A percentile compares a stretch with the other conserved stretches of the same genome.
These are phyloP conservation scores for Phlyctochytrium bullatum DNA, from an alignment of 192 early-diverging fungal species.

Conservation along the genomic window DNA sequence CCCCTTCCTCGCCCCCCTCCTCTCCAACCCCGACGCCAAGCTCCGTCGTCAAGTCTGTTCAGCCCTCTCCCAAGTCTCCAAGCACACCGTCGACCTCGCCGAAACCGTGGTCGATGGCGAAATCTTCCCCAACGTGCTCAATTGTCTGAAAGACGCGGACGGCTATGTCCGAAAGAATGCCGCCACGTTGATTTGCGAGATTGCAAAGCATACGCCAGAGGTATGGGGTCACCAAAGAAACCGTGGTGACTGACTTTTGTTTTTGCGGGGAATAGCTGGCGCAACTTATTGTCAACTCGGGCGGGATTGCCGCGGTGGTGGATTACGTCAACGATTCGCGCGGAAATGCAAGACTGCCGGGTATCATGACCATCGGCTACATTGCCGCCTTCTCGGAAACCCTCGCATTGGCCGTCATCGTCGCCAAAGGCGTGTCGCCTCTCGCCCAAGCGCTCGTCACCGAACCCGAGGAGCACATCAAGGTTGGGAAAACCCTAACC, in stretches of 20 bases:
- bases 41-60: constrained; percentile 54
- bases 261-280: constrained; percentile 49
- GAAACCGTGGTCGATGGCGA: constrained; percentile 60
- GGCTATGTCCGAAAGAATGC: constrained; percentile 52
- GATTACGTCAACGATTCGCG: constrained; percentile 52
- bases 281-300: constrained; percentile 59
- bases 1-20: constrained; percentile 46
- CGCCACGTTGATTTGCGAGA: constrained; percentile 55
- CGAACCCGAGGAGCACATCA: constrained; percentile 54
- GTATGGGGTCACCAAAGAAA: no score
- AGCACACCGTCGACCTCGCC: constrained; percentile 58
- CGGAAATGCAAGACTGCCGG: constrained; percentile 55
- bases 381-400: constrained; percentile 61
- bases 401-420: constrained; percentile 52
- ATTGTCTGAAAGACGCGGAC: constrained; percentile 52
- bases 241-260: no score
- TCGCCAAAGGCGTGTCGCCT: constrained; percentile 54
- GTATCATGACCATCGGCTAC: constrained; percentile 60
- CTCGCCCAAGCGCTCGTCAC: constrained; percentile 44
- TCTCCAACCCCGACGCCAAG: constrained; percentile 54
- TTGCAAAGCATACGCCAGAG: constrained; percentile 61
- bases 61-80: constrained; percentile 54
- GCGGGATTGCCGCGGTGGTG: constrained; percentile 54
- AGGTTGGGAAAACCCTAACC: no score
- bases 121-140: constrained; percentile 52